Percentiles rank a stretch among this genome's conserved stretches.
These are phyloP conservation scores for Angomonas ambiguus DNA, from an alignment of 208 protist species.

Conservation along the genomic window DNA sequence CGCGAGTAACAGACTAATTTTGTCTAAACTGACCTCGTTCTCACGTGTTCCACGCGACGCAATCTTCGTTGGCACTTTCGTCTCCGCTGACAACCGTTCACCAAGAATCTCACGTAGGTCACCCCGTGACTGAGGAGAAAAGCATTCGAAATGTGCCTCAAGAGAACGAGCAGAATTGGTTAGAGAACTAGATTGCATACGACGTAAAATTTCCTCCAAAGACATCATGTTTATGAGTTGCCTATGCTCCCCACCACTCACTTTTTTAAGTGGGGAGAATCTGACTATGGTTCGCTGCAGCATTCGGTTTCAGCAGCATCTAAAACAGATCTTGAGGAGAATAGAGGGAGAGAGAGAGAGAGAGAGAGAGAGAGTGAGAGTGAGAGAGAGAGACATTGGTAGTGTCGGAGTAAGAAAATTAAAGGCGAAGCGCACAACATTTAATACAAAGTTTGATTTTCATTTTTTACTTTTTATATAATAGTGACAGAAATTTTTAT, in stretches of 20 bases:
- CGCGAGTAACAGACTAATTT: constrained; percentile 51
- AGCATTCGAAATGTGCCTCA: constrained; percentile 51
- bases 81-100: neutral
- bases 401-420: no score
- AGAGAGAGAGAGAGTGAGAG: neutral
- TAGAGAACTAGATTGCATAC: constrained; percentile 72
- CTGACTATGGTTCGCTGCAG: neutral
- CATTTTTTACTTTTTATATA: neutral
- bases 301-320: neutral
- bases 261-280: neutral
- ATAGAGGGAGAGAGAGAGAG: neutral
- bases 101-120: neutral
- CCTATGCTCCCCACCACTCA: neutral
- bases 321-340: neutral
- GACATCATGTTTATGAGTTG: constrained; percentile 25
- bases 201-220: constrained; percentile 65
- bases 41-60: constrained; percentile 11
- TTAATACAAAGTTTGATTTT: neutral
- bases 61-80: neutral
- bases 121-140: neutral
- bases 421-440: neutral
- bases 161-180: constrained; percentile 57
- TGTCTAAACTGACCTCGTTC: constrained; percentile 29
- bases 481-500: neutral
- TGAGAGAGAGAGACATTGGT: neutral